A percentile compares a stretch with the other conserved stretches of the same genome.
Evolutionary conservation across 352 stramenopile genomes (phyloP).

Genomic region (Pythium brachiatum): DNA sequence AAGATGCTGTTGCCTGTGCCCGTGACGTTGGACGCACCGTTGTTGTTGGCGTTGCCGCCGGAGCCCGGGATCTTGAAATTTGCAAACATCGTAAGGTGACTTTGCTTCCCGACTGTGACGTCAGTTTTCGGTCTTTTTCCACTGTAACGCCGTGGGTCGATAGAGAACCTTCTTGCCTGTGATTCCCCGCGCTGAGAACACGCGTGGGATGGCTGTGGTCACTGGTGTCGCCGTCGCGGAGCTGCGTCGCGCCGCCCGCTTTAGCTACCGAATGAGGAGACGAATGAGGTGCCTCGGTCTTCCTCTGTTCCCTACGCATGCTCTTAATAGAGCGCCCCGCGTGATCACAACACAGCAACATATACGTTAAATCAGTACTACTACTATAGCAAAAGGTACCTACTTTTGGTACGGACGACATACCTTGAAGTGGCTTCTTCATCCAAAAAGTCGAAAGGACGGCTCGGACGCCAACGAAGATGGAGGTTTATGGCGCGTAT

Average conservation of each 20-base stretch:
- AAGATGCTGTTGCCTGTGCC: slow-evolving; percentile 69
- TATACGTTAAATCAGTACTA: background rate
- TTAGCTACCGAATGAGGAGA: background rate
- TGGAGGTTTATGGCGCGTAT: slow-evolving; percentile 62
- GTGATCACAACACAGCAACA: background rate
- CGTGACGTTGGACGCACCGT: slow-evolving; percentile 13
- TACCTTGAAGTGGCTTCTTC: slow-evolving; percentile 1
- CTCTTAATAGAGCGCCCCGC: slow-evolving; percentile 20
- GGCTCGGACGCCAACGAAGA: slow-evolving; percentile 9
- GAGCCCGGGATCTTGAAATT: slow-evolving; percentile 53
- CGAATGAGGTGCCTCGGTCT: background rate
- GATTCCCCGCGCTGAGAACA: background rate
- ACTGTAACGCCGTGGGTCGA: background rate
- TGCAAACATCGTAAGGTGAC: slow-evolving; percentile 53
- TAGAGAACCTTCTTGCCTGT: background rate
- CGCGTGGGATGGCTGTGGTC: background rate
- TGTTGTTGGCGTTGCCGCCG: slow-evolving; percentile 33
- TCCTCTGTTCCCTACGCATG: slow-evolving; percentile 5
- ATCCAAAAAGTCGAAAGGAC: background rate
- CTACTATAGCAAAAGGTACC: slow-evolving; percentile 1
- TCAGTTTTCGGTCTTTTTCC: background rate
- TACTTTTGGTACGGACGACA: slow-evolving; percentile 1
- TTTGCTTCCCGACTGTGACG: background rate
- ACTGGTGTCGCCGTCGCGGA: background rate
- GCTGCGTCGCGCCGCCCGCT: background rate